Evolutionary conservation across 2,329 filamentous ascomycete species (phyloP).

Genomic region (Microthyrium microscopicum): DNA sequence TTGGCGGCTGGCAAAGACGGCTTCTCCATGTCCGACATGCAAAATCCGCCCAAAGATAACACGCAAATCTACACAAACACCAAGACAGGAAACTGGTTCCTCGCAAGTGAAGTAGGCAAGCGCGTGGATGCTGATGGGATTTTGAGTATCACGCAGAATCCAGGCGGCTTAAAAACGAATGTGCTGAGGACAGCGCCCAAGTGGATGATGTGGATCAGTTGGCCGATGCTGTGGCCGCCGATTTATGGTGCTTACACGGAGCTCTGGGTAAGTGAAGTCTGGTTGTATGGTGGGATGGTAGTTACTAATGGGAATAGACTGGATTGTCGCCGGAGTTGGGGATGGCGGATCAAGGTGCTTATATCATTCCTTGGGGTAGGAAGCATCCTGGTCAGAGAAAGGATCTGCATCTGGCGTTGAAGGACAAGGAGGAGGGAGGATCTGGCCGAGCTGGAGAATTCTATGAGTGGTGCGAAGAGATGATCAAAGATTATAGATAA

Average conservation of each 20-base stretch:
- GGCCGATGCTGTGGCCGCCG: slow-evolving; percentile 9
- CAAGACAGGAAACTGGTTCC: slow-evolving; percentile 13
- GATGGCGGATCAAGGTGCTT: slow-evolving; percentile 12
- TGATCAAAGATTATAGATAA: slow-evolving; percentile 5
- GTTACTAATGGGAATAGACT: no score
- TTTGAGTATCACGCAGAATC: slow-evolving; percentile 13
- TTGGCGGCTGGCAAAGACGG: slow-evolving; percentile 9
- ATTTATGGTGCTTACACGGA: slow-evolving; percentile 13
- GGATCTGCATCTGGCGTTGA: slow-evolving; percentile 13
- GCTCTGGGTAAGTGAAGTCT: slow-evolving; percentile 11
- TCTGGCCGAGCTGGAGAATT: slow-evolving; percentile 11
- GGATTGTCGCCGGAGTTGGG: no score
- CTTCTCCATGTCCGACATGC: slow-evolving; percentile 10
- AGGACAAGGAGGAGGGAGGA: slow-evolving; percentile 11
- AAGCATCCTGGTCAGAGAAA: slow-evolving; percentile 10
- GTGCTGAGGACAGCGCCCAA: slow-evolving; percentile 8
- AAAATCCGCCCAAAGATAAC: slow-evolving; percentile 8
- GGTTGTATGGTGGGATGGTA: no score
- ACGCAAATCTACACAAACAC: slow-evolving; percentile 11
- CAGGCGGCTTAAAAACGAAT: slow-evolving; percentile 12
- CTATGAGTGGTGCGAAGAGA: slow-evolving; percentile 11
- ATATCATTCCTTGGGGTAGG: slow-evolving; percentile 13
- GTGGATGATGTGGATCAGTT: slow-evolving; percentile 8
- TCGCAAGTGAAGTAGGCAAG: slow-evolving; percentile 11
- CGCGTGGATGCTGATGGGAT: slow-evolving; percentile 9